phyloP scores from a whole-genome alignment of 495 filamentous ascomycete species.

The Tuber umbilicatum region DNA sequence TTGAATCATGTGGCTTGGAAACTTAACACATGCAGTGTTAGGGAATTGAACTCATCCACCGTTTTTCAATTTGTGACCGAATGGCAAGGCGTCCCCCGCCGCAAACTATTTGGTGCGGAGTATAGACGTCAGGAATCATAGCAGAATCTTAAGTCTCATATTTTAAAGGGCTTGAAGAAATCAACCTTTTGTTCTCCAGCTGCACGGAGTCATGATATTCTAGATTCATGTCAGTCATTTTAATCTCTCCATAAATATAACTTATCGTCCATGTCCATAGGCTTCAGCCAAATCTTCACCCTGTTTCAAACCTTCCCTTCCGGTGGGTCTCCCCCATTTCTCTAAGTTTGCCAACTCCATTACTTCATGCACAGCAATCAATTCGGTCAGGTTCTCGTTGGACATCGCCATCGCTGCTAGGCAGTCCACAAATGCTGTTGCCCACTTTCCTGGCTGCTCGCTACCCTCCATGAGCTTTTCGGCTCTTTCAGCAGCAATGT shows the following conservation, averaged over 20 bases:
- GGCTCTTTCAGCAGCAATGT: slow-evolving; percentile 78
- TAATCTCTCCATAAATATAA: not conserved
- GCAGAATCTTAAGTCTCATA: not conserved
- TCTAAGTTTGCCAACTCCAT: not conserved
- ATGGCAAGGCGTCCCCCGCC: no score
- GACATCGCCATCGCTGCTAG: slow-evolving; percentile 11
- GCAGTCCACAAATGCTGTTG: slow-evolving; percentile 23
- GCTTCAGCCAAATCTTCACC: not conserved
- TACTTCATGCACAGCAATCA: not conserved
- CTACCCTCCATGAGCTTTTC: slow-evolving; percentile 51
- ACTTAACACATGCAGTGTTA: no score
- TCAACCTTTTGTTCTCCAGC: not conserved
- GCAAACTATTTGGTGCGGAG: no score
- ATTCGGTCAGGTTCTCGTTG: not conserved
- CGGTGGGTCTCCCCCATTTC: not conserved
- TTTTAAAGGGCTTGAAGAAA: not conserved
- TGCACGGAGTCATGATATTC: not conserved
- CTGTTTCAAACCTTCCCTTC: not conserved
- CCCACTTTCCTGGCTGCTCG: slow-evolving; percentile 27
- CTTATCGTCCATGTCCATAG: not conserved
- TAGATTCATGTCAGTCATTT: not conserved
- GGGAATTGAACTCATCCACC: no score
- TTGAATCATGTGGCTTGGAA: no score
- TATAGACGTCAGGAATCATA: no score
- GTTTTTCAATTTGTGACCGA: no score